Conservation (phyloP, 495 filamentous ascomycete species). For the Lentithecium fluviatile region DNA sequence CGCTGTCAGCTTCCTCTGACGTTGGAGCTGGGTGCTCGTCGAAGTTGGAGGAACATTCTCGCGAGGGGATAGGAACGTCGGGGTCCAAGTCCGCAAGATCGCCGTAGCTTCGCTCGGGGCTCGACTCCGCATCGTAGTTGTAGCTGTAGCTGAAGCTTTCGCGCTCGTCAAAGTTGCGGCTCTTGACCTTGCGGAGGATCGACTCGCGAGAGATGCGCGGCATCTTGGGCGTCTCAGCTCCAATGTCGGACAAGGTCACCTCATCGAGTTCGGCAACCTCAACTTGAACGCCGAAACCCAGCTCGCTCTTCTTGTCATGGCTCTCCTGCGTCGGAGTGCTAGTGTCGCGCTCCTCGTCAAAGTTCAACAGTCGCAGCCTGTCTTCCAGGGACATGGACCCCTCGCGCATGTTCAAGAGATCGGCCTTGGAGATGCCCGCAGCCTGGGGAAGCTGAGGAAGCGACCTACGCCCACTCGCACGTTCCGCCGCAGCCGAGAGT, state of each 20-base stretch:
- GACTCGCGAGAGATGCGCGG: slow-evolving; percentile 90
- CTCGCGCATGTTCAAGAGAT: slow-evolving; percentile 66
- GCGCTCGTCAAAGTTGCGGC: slow-evolving; percentile 53
- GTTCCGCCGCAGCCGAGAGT: slow-evolving; percentile 63
- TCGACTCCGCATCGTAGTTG: slow-evolving; percentile 41
- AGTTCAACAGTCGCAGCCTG: slow-evolving; percentile 77
- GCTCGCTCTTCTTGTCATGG: slow-evolving; percentile 26
- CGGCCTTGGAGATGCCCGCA: slow-evolving; percentile 64
- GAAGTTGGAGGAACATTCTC: slow-evolving; percentile 53
- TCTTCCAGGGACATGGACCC: slow-evolving; percentile 78
- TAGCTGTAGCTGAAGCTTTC: slow-evolving; percentile 35
- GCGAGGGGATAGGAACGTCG: slow-evolving; percentile 78
- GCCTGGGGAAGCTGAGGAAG: slow-evolving; percentile 65
- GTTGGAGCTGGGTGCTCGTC: slow-evolving; percentile 65
- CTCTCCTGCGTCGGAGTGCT: slow-evolving; percentile 31
- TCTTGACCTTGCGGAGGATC: slow-evolving; percentile 83
- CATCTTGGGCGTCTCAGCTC: slow-evolving; percentile 30
- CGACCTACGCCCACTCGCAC: slow-evolving; percentile 58
- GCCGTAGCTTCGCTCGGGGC: slow-evolving; percentile 49
- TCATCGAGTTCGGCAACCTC: slow-evolving; percentile 26
- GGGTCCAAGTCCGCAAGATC: slow-evolving; percentile 63
- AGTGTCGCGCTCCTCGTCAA: slow-evolving; percentile 51
- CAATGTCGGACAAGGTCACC: slow-evolving; percentile 32
- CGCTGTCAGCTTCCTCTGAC: slow-evolving; percentile 57
- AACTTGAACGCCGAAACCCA: slow-evolving; percentile 27